A percentile compares a stretch with the other conserved stretches of the same genome.
Evolutionary conservation across 2,329 filamentous ascomycete species (phyloP).

Genomic region (Alternaria panax): DNA sequence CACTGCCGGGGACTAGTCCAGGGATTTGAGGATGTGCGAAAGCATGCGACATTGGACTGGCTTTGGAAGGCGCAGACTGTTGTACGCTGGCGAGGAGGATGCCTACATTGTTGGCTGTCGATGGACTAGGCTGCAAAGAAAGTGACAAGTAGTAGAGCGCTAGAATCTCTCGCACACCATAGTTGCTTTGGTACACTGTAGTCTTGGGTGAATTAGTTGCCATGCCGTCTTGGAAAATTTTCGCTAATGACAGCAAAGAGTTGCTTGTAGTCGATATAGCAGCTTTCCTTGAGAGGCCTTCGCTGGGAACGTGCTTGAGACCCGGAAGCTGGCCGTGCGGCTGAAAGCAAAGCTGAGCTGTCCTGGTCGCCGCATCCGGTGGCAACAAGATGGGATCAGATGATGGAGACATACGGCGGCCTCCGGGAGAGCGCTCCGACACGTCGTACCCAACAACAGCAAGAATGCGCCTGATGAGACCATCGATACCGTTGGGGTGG

Average conservation of each 20-base stretch:
- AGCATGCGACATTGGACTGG: conserved; percentile 50
- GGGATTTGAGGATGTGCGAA: conserved; percentile 63
- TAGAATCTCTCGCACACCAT: conserved; percentile 88
- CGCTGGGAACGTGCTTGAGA: conserved; percentile 70
- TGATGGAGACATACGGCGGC: conserved; percentile 41
- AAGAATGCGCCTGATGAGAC: conserved; percentile 81
- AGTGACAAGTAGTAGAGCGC: conserved; percentile 95
- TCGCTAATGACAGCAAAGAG: conserved; percentile 89
- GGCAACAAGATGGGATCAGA: conserved; percentile 76
- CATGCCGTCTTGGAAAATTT: conserved; percentile 97
- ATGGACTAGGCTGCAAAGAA: conserved; percentile 93
- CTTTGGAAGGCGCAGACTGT: conserved; percentile 63
- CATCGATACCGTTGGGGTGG: conserved; percentile 72
- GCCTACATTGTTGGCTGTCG: conserved; percentile 97
- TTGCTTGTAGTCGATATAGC: conserved; percentile 95
- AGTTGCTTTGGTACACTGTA: conserved; percentile 65
- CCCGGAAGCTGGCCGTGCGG: conserved; percentile 80
- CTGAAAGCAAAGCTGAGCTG: conserved; percentile 82
- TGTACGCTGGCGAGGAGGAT: conserved; percentile 96
- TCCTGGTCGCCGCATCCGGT: conserved; percentile 83
- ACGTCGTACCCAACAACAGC: conserved; percentile 63
- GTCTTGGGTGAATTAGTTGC: conserved; percentile 71
- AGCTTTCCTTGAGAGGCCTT: conserved; percentile 75
- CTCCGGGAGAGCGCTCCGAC: conserved; percentile 45
- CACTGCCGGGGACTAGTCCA: conserved; percentile 84